Evolutionary conservation across 2,329 filamentous ascomycete species (phyloP), one percentile per base, ranked within the genome.

Genomic region (Biscogniauxia marginata): DNA sequence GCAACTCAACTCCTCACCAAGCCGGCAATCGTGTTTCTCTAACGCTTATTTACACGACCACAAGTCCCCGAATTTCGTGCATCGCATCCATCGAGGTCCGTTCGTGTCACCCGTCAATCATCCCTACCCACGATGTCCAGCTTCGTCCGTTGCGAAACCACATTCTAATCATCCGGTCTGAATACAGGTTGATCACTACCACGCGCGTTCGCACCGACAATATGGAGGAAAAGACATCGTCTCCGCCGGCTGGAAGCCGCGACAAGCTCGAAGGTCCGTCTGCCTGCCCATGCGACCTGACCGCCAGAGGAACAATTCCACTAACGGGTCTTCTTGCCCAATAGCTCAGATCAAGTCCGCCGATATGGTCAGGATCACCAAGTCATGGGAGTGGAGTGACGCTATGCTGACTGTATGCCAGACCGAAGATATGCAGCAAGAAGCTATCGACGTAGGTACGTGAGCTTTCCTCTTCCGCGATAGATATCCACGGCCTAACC

Each of bases 371-470:
- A 75, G 80, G 46, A 51, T 22, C 50, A 30, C 47, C 53, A 30
- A 22, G 54, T 23, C 52, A 39, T 24, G 9, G 39, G 46, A 43
- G 52, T 57, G 56, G n/a, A 22, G 23, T 46, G 55, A 56, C 56
- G 44, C 54, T 52, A 58, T 23, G 62, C 73, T 75, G 63, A 77
- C 66, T 55, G 65, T 63, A 64, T 60, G 46, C 66, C 72, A 98
- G 95, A 93, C 88, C 69, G 93, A 98, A 57, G 93, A 97, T 69
- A 96, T 99, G 95, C 92, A 97, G 72, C 85, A 90, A 69, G 93
- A 98, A 77, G 91, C 88, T 48, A 90, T 99, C 70, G 91, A 97
- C 84, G 89, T 97, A 72, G 92, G 93, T 97, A 86, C 66, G 92
- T 80, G 63, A 53, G 11, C 52, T 34, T 23, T 6, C 16, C 22